Percentiles rank a stretch among this genome's conserved stretches.
Conservation (phyloP, 2,329 filamentous ascomycete species). For the Albophoma yamanashiensis region DNA sequence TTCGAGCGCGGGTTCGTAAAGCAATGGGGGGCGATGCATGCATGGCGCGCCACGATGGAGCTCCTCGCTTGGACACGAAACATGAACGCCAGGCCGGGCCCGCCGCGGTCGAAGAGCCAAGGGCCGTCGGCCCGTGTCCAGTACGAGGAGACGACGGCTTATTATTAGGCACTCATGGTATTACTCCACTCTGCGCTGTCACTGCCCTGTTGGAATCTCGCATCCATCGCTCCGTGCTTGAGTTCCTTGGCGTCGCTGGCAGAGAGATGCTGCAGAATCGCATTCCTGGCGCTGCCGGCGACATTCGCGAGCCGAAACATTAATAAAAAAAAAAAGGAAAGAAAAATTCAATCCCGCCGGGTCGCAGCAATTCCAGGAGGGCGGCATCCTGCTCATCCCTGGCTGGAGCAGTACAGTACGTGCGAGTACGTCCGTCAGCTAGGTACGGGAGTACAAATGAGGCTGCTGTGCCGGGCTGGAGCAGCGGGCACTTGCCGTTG, state of each 20-base stretch:
- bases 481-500: background rate
- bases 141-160: no score
- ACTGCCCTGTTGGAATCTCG: no score
- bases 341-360: background rate
- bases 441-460: background rate
- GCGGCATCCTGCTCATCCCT: background rate
- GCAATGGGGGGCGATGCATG: background rate
- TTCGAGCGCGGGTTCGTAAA: background rate
- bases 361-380: background rate
- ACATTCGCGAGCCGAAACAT: background rate
- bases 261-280: no score
- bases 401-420: no score
- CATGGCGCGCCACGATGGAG: background rate
- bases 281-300: background rate
- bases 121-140: background rate
- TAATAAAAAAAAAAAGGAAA: no score
- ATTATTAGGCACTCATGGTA: no score
- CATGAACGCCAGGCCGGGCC: background rate
- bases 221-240: no score
- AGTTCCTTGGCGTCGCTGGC: background rate
- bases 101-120: background rate
- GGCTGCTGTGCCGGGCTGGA: background rate
- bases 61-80: background rate
- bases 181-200: no score
- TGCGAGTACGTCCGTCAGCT: no score